Evolutionary conservation across 2,329 filamentous ascomycete genomes (phyloP).

Genomic region (Aspergillus ochraceus): DNA sequence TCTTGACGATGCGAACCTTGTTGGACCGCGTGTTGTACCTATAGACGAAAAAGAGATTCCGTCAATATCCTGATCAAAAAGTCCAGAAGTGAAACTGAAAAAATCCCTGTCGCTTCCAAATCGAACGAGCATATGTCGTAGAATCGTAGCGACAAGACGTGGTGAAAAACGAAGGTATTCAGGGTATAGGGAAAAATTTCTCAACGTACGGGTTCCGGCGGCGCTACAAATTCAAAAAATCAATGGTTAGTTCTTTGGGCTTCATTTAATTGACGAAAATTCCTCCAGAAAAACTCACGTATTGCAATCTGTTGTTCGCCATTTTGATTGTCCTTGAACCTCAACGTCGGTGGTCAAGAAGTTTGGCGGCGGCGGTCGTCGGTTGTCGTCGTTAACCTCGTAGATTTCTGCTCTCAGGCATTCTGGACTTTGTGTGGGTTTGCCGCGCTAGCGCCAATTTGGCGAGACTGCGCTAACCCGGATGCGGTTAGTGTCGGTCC

Average conservation of each 20-base stretch:
- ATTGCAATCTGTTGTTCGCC: conserved; percentile 54
- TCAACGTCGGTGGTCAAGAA: conserved; percentile 42
- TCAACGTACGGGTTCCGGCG: conserved; percentile 75
- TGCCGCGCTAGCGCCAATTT: conserved; percentile 39
- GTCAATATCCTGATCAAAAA: conserved; percentile 31
- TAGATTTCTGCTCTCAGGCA: conserved; percentile 39
- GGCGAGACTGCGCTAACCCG: conserved; percentile 36
- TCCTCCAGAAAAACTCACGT: conserved; percentile 36
- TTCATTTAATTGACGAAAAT: neutral
- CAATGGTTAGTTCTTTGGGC: neutral
- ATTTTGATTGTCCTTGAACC: conserved; percentile 51
- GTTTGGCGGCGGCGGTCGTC: conserved; percentile 39
- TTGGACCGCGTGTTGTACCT: conserved; percentile 99
- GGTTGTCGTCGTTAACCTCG: conserved; percentile 44
- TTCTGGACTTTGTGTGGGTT: conserved; percentile 47
- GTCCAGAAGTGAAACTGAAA: neutral
- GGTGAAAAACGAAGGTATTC: conserved; percentile 10
- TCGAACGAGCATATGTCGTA: conserved; percentile 4
- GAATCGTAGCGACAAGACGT: conserved; percentile 21
- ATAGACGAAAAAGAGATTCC: conserved; percentile 25
- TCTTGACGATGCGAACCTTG: conserved; percentile 94
- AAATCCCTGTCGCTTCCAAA: conserved; percentile 13
- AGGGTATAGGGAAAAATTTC: conserved; percentile 24
- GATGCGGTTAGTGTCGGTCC: conserved; percentile 23
- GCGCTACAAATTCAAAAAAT: conserved; percentile 52